Evolutionary conservation across 2,329 filamentous ascomycete genomes (phyloP).

Genomic region (Stemphylium lycopersici): DNA sequence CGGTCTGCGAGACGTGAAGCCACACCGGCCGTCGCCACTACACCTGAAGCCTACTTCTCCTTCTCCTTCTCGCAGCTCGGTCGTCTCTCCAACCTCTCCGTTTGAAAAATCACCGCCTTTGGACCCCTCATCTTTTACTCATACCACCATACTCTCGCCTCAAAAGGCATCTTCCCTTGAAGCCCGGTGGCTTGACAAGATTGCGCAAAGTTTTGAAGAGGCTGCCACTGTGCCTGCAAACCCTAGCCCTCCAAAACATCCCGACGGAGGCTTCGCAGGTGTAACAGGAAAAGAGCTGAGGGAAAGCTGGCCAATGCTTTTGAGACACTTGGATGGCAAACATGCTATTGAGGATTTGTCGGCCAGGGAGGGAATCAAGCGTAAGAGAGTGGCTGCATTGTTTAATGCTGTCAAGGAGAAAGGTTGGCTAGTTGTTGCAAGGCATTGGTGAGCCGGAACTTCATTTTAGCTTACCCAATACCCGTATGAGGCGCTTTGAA

Average conservation of each 20-base stretch:
- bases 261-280: slow-evolving; percentile 20
- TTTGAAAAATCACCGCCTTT: slow-evolving; percentile 21
- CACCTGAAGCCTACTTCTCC: slow-evolving; percentile 42
- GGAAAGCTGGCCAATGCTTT: slow-evolving; percentile 73
- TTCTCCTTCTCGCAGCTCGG: slow-evolving; percentile 30
- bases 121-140: slow-evolving; percentile 33
- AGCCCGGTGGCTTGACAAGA: slow-evolving; percentile 68
- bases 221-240: slow-evolving; percentile 46
- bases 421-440: slow-evolving; percentile 60
- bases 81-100: slow-evolving; percentile 26
- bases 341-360: slow-evolving; percentile 86
- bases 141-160: slow-evolving; percentile 69
- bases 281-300: slow-evolving; percentile 52
- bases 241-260: slow-evolving; percentile 30
- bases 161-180: slow-evolving; percentile 80
- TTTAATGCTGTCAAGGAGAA: slow-evolving; percentile 70
- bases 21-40: slow-evolving; percentile 41
- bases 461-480: background rate
- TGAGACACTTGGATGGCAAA: slow-evolving; percentile 86
- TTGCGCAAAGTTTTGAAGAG: slow-evolving; percentile 41
- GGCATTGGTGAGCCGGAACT: slow-evolving; percentile 43
- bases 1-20: slow-evolving; percentile 26
- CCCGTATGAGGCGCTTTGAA: background rate
- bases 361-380: slow-evolving; percentile 82
- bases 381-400: slow-evolving; percentile 66